phyloP scores from a whole-genome alignment of 805 yeast genomes.

The Candida golubevii region DNA sequence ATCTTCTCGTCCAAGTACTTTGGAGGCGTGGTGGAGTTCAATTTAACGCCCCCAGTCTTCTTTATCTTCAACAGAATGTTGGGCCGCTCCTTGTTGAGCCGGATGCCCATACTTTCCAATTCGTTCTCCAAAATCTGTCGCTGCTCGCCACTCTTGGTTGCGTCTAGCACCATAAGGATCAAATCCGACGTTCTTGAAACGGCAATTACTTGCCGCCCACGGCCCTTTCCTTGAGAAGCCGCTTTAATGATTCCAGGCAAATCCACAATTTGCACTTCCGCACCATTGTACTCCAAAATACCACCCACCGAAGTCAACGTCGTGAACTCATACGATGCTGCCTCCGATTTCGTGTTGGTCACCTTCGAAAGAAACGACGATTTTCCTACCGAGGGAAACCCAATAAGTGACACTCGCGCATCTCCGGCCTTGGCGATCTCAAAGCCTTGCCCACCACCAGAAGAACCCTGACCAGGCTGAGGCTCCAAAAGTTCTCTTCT shows the following conservation, averaged over 20 bases:
- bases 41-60: slow-evolving; percentile 87
- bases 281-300: slow-evolving; percentile 90
- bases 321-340: slow-evolving; percentile 93
- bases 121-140: slow-evolving; percentile 82
- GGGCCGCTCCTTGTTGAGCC: slow-evolving; percentile 79
- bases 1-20: slow-evolving; percentile 76
- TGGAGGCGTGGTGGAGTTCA: slow-evolving; percentile 78
- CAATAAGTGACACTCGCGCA: slow-evolving; percentile 92
- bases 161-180: slow-evolving; percentile 90
- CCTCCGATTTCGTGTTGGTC: slow-evolving; percentile 90
- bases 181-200: slow-evolving; percentile 94
- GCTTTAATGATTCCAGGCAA: slow-evolving; percentile 96
- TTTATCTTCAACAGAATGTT: slow-evolving; percentile 70
- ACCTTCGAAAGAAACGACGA: slow-evolving; percentile 85
- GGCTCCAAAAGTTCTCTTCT: slow-evolving; percentile 91
- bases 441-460: slow-evolving; percentile 81
- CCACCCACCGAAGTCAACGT: slow-evolving; percentile 97
- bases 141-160: slow-evolving; percentile 90
- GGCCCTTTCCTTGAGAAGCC: slow-evolving; percentile 94
- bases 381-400: slow-evolving; percentile 97
- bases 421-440: slow-evolving; percentile 95
- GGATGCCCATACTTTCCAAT: slow-evolving; percentile 88
- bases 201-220: slow-evolving; percentile 95
- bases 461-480: slow-evolving; percentile 66
- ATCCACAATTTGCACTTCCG: slow-evolving; percentile 96